Base-by-base conservation (phyloP, 1,284 basidiomycete genomes). In the Cystobasidium slooffiae region DNA sequence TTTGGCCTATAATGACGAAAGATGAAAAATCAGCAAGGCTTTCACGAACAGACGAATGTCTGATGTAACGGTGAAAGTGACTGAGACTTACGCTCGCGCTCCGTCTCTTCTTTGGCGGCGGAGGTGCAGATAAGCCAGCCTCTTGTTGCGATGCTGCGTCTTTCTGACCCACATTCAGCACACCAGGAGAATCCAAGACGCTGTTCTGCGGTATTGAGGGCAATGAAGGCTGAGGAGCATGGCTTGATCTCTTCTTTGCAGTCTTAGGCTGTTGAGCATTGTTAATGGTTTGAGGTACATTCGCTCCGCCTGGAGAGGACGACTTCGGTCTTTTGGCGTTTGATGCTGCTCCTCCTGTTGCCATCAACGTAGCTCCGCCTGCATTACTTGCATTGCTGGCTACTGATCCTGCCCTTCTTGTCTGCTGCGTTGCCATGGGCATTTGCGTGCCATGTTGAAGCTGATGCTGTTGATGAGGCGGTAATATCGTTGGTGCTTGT, bases 51-150 rank as follows among this genome's bases (percentile, higher is more conserved):
- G 39, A n/a, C 14, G 14, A 39, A 10, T 10, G 14, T 39, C 58
- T 61, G 24, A 3, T 14, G 20, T 20, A 46, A 53, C n/a, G n/a
- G 14, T 2, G 24, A 53, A 20, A n/a, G 9, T 31, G 53, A 56
- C 24, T 59, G 18, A 31, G 31, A 31, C 47, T 53, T 20, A 53
- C 64, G 22, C 49, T 52, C 18, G 49, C 64, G 39, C 64, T 66
- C 22, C 64, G 64, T 47, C 64, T 51, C 51, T 66, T 66, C 64
- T 66, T 66, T 12, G 64, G 49, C 18, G 64, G 64, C 49, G 64
- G 64, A 9, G 47, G 64, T 41, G 31, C 61, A 7, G 44, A 14
- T 24, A 63, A 14, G 41, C 43, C 61, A 20, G 53, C 12, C 1
- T 20, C 53, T 18, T 20, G 16, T 51, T 51, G 47, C 16, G 44